These are phyloP conservation scores for Chrysanthemum makinoi DNA, from an alignment of 129 eudicot species.

Conservation along the genomic window DNA sequence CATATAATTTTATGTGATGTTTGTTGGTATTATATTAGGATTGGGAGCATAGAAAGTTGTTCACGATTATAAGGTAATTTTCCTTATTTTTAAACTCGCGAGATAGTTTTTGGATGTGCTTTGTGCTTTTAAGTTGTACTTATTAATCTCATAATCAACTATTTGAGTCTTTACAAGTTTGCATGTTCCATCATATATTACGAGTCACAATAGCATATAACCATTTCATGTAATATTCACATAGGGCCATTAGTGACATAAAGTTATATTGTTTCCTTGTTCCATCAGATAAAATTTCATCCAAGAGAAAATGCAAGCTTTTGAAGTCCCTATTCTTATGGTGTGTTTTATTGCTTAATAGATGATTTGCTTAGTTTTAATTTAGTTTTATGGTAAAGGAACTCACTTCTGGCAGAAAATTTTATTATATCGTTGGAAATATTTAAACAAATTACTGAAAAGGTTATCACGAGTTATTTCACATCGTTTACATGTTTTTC, in stretches of 20 bases:
- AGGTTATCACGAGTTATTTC: slow-evolving; percentile 42
- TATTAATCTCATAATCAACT: neutral
- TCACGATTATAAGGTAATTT: slow-evolving; percentile 82
- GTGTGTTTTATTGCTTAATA: slow-evolving; percentile 32
- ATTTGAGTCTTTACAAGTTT: neutral
- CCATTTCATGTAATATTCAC: neutral
- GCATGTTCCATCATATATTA: too few relatives aligned
- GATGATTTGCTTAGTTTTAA: slow-evolving; percentile 6
- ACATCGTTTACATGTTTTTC: too few relatives aligned
- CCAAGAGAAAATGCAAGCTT: slow-evolving; percentile 51
- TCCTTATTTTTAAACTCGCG: neutral
- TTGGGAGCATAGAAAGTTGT: slow-evolving; percentile 73
- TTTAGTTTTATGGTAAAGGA: slow-evolving; percentile 13
- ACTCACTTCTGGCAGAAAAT: slow-evolving; percentile 15
- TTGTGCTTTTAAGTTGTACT: slow-evolving; percentile 12
- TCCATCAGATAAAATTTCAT: slow-evolving; percentile 64
- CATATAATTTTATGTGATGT: too few relatives aligned
- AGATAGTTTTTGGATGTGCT: neutral
- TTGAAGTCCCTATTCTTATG: slow-evolving; percentile 68
- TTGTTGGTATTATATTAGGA: slow-evolving; percentile 41
- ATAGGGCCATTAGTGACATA: neutral
- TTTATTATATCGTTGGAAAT: slow-evolving; percentile 38
- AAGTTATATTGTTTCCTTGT: slow-evolving; percentile 8
- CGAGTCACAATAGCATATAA: too few relatives aligned
- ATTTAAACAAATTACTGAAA: slow-evolving; percentile 50